A percentile compares a stretch with the other conserved stretches of the same genome.
These are phyloP conservation scores for Xylaria curta DNA, from an alignment of 495 filamentous ascomycete genomes.

Conservation along the genomic window DNA sequence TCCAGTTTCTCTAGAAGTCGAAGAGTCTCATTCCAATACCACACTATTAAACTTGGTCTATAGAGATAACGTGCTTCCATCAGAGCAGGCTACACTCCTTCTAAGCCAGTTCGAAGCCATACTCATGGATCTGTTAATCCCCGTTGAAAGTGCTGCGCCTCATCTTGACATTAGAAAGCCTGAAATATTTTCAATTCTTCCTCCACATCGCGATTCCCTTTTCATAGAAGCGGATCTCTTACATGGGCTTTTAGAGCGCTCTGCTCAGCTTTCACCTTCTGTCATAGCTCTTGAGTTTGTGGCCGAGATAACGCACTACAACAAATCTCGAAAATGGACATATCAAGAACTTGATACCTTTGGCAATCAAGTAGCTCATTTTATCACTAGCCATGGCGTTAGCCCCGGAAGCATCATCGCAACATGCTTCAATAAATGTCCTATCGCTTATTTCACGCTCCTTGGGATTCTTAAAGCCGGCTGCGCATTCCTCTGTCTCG, in stretches of 20 bases:
- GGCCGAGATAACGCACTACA: conserved; percentile 40
- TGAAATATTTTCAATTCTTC: conserved; percentile 60
- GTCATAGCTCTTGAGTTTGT: conserved; percentile 68
- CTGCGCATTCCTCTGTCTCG: conserved; percentile 80
- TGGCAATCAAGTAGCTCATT: conserved; percentile 65
- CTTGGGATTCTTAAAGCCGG: conserved; percentile 83
- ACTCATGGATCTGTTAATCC: conserved; percentile 52
- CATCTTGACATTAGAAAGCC: conserved; percentile 32
- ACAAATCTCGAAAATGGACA: conserved; percentile 59
- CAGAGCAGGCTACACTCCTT: conserved; percentile 65
- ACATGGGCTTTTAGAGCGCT: conserved; percentile 68
- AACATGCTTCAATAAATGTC: conserved; percentile 81
- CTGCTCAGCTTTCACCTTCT: conserved; percentile 47
- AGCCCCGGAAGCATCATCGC: conserved; percentile 65
- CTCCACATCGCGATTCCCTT: conserved; percentile 55
- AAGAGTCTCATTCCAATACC: conserved; percentile 51
- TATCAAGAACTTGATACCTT: conserved; percentile 66
- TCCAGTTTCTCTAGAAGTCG: conserved; percentile 73
- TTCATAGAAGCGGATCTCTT: conserved; percentile 53
- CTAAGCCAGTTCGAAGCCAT: conserved; percentile 66
- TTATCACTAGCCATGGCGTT: conserved; percentile 48
- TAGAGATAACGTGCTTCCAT: conserved; percentile 63
- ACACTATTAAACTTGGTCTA: conserved; percentile 69
- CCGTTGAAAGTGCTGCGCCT: conserved; percentile 39
- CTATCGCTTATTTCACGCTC: conserved; percentile 78